Evolutionary conservation across 2,329 filamentous ascomycete genomes (phyloP), one percentile per base, ranked within the genome.

Genomic region (Aspergillus pseudotamarii): DNA sequence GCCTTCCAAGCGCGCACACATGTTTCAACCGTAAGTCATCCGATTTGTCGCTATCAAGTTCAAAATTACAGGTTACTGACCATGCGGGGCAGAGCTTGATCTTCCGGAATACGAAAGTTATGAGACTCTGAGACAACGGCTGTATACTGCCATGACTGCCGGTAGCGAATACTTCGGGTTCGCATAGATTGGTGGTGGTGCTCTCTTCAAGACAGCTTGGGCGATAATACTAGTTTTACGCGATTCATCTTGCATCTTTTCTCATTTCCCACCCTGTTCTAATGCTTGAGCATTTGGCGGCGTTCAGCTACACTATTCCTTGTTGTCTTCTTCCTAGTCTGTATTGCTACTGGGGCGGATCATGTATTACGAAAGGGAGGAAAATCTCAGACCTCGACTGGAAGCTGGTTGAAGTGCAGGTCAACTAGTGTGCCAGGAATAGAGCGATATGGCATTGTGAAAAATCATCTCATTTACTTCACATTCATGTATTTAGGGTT

Each of bases 121-220:
- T 79, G 95, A 99, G 73, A 85, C 87, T 70, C 87, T 99, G 65
- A 89, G 95, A 66, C 89, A 91, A 72, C 93, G 95, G 76, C 82
- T 99, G 64, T 89, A 96, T 78, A 98, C 94, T 70, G 95, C 95
- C 66, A 97, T 99, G 79, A 99, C 95, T n/a, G 90, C 94, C 69
- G 95, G 95, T 71, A 95, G 93, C 82, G 94, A 98, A 78, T 98
- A 89, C 78, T 99, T 99, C 79, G 95, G 95, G 66, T 98, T 99
- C 80, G 94, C 95, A 72, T 98, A 90, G 84, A 71, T 38, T 60
- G 62, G 59, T 38, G 46, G 63, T 50, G 58, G 58, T 61, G 38
- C 58, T 61, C 53, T 59, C 38, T 46, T 60, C 59, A 59, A 53
- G 55, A 59, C 62, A 45, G 43, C 55, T 43, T 56, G 58, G 26